These are phyloP conservation scores for Magnusiomyces clavatus DNA, from an alignment of 1,139 yeast genomes.

Conservation along the genomic window DNA sequence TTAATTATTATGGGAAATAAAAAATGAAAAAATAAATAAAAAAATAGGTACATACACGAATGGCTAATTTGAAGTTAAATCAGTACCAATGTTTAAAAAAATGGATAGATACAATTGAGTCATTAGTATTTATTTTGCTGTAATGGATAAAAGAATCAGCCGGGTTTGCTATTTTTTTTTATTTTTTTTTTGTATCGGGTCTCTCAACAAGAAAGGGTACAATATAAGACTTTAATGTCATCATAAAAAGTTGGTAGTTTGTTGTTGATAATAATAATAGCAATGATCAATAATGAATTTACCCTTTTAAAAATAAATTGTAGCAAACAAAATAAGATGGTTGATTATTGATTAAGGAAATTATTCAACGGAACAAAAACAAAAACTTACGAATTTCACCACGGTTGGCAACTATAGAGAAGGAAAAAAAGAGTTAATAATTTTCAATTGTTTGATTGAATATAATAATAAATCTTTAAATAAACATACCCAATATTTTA, in stretches of 20 bases:
- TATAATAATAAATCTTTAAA: neutral
- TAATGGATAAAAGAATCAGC: too few species aligned
- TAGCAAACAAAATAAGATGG: too few species aligned
- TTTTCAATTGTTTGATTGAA: neutral
- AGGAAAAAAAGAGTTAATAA: neutral
- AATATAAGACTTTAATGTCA: too few species aligned
- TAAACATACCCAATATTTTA: conserved; percentile 30
- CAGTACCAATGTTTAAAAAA: neutral
- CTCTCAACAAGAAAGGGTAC: too few species aligned
- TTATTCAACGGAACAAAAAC: too few species aligned
- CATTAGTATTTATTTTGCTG: neutral
- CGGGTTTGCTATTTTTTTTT: neutral
- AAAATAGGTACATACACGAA: conserved; percentile 18
- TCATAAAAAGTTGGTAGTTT: too few species aligned
- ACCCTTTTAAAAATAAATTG: too few species aligned
- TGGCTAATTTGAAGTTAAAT: conserved; percentile 17
- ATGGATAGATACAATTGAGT: neutral
- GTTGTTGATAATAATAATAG: too few species aligned
- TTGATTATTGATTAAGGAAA: too few species aligned
- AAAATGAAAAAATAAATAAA: neutral
- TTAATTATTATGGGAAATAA: neutral
- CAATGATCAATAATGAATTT: too few species aligned
- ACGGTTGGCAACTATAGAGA: conserved; percentile 74
- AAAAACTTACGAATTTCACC: conserved; percentile 64
- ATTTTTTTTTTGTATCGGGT: neutral